Base-by-base conservation (phyloP, 805 yeast genomes). In the Hemisphaericaspora nanyangensis region DNA sequence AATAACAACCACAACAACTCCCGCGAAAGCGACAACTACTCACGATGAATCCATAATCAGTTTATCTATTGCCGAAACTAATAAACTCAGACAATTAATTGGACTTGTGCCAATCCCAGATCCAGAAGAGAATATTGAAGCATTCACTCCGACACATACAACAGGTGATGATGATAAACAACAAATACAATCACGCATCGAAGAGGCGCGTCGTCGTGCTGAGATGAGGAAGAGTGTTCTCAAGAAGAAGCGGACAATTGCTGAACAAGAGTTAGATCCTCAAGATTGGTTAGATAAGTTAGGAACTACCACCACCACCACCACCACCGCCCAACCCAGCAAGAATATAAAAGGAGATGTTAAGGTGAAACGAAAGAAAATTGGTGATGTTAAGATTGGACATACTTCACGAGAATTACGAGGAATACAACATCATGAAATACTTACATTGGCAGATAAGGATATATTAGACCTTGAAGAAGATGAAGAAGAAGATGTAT, bases 371-470 rank as follows among this genome's bases (percentile, higher is more conserved):
- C n/a, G n/a, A n/a, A n/a, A n/a, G n/a, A n/a, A n/a, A n/a, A n/a
- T n/a, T n/a, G n/a, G n/a, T 22, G 5, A 64, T 1, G 31, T 74
- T 12, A 63, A 61, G 29, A 63, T 80, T 3, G 74, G 69, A 0
- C 85, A 80, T 52, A 56, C 59, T 25, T 28, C 62, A 8, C 51
- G 52, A n/a, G 72, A 70, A n/a, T 50, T 80, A 8, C 47, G 51
- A 2, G 50, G 54, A 11, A 47, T 71, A 1, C 54, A 60, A 4
- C 70, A 60, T n/a, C 26, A 8, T 8, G 75, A 67, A 1, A 63
- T 82, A 3, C 60, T 85, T 37, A 83, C 89, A 0, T 61, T 84
- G 35, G 71, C 77, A 34, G 86, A 80, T 46, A 48, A 55, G n/a
- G 56, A 59, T 17, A 44, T 74, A 12, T 46, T 67, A 12, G 68